Conservation (phyloP, 2,329 filamentous ascomycete species). For the Pyrenophora seminiperda region DNA sequence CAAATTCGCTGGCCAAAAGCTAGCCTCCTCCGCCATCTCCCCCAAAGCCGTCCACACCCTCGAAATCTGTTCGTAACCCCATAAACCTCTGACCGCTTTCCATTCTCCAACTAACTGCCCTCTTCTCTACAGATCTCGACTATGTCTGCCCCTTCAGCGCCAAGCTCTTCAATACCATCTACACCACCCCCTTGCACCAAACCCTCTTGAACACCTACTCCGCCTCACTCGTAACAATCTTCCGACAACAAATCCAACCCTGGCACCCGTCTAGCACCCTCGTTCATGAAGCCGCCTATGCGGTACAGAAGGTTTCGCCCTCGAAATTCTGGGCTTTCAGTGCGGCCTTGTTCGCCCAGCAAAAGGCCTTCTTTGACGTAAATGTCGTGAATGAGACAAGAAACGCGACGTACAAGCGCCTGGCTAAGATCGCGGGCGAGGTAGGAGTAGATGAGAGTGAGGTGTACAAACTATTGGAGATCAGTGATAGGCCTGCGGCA, state of each 20-base stretch:
- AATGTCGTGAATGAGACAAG: slow-evolving; percentile 81
- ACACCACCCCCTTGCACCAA: slow-evolving; percentile 65
- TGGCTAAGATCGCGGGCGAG: slow-evolving; percentile 73
- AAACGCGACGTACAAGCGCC: slow-evolving; percentile 80
- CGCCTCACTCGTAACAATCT: slow-evolving; percentile 72
- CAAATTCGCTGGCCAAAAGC: slow-evolving; percentile 75
- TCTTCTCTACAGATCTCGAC: slow-evolving; percentile 76
- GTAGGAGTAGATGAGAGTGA: slow-evolving; percentile 73
- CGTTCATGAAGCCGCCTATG: slow-evolving; percentile 80
- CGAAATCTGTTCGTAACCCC: slow-evolving; percentile 55
- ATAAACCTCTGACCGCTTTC: neutral
- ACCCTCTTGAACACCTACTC: slow-evolving; percentile 67
- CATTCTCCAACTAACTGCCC: neutral
- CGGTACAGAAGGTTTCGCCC: slow-evolving; percentile 73
- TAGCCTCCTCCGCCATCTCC: slow-evolving; percentile 54
- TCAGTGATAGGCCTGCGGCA: slow-evolving; percentile 68
- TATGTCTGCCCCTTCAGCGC: slow-evolving; percentile 84
- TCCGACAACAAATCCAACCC: slow-evolving; percentile 90
- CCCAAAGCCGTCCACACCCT: slow-evolving; percentile 58
- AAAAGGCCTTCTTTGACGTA: slow-evolving; percentile 82
- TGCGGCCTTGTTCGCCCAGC: slow-evolving; percentile 68
- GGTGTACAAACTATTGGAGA: slow-evolving; percentile 70
- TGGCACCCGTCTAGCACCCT: slow-evolving; percentile 82
- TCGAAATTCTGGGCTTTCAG: slow-evolving; percentile 82
- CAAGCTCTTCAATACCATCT: slow-evolving; percentile 79